phyloP scores from a whole-genome alignment of 2,329 filamentous ascomycete species.

The Fragosphaeria purpurea region DNA sequence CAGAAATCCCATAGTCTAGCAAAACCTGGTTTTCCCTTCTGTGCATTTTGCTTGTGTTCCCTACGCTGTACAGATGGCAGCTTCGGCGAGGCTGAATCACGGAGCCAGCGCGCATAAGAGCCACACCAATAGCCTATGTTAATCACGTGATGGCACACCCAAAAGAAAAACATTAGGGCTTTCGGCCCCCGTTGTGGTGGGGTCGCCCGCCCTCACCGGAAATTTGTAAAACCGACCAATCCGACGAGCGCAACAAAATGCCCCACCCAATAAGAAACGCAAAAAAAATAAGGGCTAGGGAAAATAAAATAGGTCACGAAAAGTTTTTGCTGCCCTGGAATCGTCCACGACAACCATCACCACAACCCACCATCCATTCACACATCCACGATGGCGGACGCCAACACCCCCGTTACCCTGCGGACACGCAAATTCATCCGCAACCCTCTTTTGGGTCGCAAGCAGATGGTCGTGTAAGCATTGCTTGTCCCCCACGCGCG shows the following conservation, averaged over 20 bases:
- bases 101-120: neutral
- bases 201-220: neutral
- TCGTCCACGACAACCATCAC: conserved; percentile 4
- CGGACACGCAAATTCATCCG: conserved; percentile 99
- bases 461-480: conserved; percentile 99
- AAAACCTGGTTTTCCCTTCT: no score
- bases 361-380: conserved; percentile 13
- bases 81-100: no score
- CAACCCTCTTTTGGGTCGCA: conserved; percentile 96
- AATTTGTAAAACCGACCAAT: conserved; percentile 3
- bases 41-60: no score
- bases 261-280: neutral
- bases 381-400: conserved; percentile 69
- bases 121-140: neutral
- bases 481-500: conserved; percentile 6
- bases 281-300: conserved; percentile 2
- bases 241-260: neutral
- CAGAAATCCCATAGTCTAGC: no score
- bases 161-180: conserved; percentile 3
- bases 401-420: conserved; percentile 67
- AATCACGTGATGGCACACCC: no score
- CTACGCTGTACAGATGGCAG: neutral
- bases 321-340: neutral
- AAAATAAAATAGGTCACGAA: conserved; percentile 7
- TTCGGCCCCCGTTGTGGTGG: neutral